Evolutionary conservation across 345 rosid species (phyloP).

Genomic region (Salix brachista): DNA sequence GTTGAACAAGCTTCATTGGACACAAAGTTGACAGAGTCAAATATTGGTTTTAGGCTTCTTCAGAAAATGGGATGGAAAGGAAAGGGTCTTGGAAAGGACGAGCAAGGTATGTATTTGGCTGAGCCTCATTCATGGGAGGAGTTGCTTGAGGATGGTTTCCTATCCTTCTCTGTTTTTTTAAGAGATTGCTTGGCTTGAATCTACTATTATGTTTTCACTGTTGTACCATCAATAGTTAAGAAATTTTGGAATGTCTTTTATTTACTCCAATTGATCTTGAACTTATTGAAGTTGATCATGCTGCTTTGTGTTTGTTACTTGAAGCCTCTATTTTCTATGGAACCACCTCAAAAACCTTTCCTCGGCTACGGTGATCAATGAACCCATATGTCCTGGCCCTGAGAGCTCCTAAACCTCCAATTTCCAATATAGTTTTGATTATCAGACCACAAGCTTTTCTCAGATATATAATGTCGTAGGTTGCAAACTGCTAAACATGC

Average conservation of each 20-base stretch:
- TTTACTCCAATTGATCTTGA: neutral
- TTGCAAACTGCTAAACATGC: neutral
- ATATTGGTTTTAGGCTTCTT: slow-evolving; percentile 89
- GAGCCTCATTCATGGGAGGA: neutral
- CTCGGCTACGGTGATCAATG: neutral
- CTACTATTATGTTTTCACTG: neutral
- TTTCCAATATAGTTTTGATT: neutral
- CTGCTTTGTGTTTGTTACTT: neutral
- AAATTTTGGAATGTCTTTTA: neutral
- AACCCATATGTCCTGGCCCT: neutral
- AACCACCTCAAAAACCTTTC: neutral
- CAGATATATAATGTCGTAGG: neutral
- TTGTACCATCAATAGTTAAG: neutral
- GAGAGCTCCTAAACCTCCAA: neutral
- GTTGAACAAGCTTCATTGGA: slow-evolving; percentile 91
- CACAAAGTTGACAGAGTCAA: slow-evolving; percentile 71
- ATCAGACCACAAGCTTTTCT: neutral
- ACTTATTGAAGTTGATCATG: neutral
- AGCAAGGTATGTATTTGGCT: slow-evolving; percentile 54
- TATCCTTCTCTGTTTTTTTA: neutral
- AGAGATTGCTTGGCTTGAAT: neutral
- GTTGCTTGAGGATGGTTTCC: neutral
- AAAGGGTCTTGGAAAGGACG: slow-evolving; percentile 91
- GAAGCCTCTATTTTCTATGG: neutral
- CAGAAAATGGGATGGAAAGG: slow-evolving; percentile 99